Evolutionary conservation across 345 rosid species (phyloP).

Genomic region (Corymbia maculata): DNA sequence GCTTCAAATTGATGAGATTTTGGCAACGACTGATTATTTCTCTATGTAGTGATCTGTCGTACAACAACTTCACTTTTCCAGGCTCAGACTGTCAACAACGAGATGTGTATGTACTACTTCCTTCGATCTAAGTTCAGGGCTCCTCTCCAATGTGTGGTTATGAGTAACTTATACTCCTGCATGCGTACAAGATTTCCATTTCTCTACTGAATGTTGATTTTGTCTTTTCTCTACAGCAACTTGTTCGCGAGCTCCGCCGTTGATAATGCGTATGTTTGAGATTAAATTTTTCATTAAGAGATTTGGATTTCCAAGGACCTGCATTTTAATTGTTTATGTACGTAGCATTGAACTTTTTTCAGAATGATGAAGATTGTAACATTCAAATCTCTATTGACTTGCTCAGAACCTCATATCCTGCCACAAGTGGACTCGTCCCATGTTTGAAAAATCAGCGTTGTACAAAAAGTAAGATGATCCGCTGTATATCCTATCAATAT

Average conservation of each 20-base stretch:
- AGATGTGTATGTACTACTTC: background rate
- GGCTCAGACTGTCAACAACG: background rate
- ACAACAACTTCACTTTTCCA: background rate
- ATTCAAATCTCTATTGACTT: background rate
- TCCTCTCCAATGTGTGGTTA: background rate
- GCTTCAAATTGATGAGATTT: background rate
- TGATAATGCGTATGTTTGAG: background rate
- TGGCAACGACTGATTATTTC: background rate
- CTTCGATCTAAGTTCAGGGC: background rate
- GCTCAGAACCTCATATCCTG: background rate
- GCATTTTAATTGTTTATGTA: background rate
- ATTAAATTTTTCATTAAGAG: background rate
- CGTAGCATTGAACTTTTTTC: background rate
- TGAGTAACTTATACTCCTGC: background rate
- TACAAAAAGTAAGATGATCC: background rate
- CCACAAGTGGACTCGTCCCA: background rate
- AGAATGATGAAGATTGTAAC: background rate
- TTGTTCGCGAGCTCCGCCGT: background rate
- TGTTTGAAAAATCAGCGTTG: background rate
- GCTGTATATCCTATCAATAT: background rate
- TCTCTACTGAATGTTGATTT: background rate
- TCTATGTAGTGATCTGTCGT: slow-evolving; percentile 4
- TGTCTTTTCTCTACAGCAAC: background rate
- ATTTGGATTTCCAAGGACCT: background rate
- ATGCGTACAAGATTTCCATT: background rate